phyloP scores from a whole-genome alignment of 768 basidiomycete species.

The Melanogaster broomeanus region DNA sequence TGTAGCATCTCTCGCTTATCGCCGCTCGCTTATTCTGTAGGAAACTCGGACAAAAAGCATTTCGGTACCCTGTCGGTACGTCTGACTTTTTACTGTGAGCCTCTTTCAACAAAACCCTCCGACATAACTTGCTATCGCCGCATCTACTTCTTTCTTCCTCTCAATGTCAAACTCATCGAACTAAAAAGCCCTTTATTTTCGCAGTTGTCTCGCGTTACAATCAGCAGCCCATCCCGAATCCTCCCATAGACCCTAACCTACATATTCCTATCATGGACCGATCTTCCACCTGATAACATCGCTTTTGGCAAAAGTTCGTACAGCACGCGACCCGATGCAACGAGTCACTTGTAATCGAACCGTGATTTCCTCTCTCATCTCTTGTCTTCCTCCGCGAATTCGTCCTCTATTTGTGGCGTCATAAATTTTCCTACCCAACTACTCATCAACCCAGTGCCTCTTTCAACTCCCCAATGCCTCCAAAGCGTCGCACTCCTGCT shows the following conservation, averaged over 20 bases:
- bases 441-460: not conserved
- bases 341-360: constrained; percentile 28
- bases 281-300: constrained; percentile 32
- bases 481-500: constrained; percentile 29
- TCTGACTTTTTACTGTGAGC: constrained; percentile 1
- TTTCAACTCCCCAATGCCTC: constrained; percentile 21
- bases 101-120: not conserved
- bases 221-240: constrained; percentile 17
- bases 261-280: constrained; percentile 35
- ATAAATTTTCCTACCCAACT: constrained; percentile 6
- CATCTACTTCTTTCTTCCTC: not conserved
- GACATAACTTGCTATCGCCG: no score
- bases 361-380: constrained; percentile 19
- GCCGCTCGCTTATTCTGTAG: constrained; percentile 7
- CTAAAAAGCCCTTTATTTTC: constrained; percentile 3
- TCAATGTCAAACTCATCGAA: not conserved
- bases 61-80: no score
- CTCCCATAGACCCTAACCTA: constrained; percentile 15
- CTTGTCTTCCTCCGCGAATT: constrained; percentile 1
- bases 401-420: constrained; percentile 13
- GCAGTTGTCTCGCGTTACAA: not conserved
- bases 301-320: constrained; percentile 19
- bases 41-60: not conserved
- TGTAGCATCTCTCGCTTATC: constrained; percentile 5
- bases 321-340: constrained; percentile 29